Percentiles rank a stretch among this genome's conserved stretches.
Evolutionary conservation across 2,329 filamentous ascomycete genomes (phyloP).

Genomic region (Botrytis sinoallii): DNA sequence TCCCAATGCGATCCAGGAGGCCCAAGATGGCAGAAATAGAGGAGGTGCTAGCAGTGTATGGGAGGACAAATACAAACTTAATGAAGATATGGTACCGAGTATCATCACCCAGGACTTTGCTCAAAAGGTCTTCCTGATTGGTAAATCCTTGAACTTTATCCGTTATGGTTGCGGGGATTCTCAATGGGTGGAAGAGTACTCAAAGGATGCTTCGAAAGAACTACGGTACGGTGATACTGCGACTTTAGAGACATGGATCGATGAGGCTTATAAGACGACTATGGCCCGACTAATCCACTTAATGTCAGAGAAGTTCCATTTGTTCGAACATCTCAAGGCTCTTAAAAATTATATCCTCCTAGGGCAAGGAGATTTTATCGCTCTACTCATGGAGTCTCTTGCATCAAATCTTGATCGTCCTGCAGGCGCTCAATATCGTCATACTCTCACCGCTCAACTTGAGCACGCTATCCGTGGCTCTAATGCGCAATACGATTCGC

Average conservation of each 20-base stretch:
- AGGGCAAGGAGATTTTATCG: slow-evolving; percentile 96
- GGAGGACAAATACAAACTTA: slow-evolving; percentile 94
- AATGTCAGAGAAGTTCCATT: slow-evolving; percentile 91
- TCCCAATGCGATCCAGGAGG: slow-evolving; percentile 44
- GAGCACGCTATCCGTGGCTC: slow-evolving; percentile 96
- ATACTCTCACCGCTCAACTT: slow-evolving; percentile 94
- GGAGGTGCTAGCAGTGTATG: slow-evolving; percentile 83
- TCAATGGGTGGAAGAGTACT: slow-evolving; percentile 93
- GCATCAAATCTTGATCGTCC: slow-evolving; percentile 90
- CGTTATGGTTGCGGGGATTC: slow-evolving; percentile 92
- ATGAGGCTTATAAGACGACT: slow-evolving; percentile 95
- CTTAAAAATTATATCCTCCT: slow-evolving; percentile 93
- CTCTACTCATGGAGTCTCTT: slow-evolving; percentile 92
- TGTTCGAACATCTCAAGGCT: slow-evolving; percentile 88
- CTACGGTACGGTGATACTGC: slow-evolving; percentile 90
- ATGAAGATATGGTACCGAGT: slow-evolving; percentile 81
- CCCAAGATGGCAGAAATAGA: slow-evolving; percentile 49
- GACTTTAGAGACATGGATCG: slow-evolving; percentile 87
- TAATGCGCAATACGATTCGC: slow-evolving; percentile 91
- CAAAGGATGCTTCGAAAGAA: slow-evolving; percentile 87
- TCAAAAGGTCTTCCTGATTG: slow-evolving; percentile 94
- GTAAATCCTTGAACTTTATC: slow-evolving; percentile 97
- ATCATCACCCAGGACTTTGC: slow-evolving; percentile 94
- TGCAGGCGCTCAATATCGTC: slow-evolving; percentile 93
- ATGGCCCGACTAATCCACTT: slow-evolving; percentile 92